These are phyloP conservation scores for Osmanthus fragrans DNA, from an alignment of 257 asterid species.

Conservation along the genomic window DNA sequence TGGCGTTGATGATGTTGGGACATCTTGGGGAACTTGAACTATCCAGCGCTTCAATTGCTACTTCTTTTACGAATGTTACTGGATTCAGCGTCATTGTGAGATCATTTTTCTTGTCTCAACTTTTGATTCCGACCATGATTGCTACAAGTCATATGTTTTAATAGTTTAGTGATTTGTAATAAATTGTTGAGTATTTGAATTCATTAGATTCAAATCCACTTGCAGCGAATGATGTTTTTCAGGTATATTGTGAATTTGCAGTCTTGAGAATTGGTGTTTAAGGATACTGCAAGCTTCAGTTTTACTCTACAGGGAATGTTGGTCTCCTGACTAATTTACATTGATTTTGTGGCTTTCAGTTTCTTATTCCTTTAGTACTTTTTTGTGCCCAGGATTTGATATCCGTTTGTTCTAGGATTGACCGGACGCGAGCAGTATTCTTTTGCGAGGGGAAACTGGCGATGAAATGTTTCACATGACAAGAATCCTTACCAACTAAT, in stretches of 20 bases:
- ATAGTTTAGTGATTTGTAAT: neutral
- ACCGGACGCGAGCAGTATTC: no score
- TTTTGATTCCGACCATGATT: neutral
- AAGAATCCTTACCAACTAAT: no score
- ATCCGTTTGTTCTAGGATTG: no score
- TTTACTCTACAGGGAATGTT: no score
- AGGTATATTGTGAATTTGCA: neutral
- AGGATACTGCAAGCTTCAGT: no score
- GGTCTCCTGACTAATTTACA: no score
- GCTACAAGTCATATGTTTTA: neutral
- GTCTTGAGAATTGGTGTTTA: neutral
- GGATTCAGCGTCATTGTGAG: conserved; percentile 69
- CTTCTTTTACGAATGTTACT: conserved; percentile 53
- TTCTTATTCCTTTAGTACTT: no score
- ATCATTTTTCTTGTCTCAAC: neutral
- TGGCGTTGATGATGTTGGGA: conserved; percentile 70
- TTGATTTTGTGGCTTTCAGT: no score
- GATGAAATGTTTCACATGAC: no score
- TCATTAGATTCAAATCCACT: neutral
- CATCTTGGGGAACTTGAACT: conserved; percentile 59
- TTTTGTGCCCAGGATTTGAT: no score
- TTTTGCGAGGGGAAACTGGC: no score
- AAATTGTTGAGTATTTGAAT: neutral
- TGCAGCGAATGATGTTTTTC: no score
- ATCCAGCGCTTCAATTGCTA: conserved; percentile 66